Percentiles rank a stretch among this genome's conserved stretches.
Conservation (phyloP, 768 basidiomycete genomes). For the Suillus plorans region DNA sequence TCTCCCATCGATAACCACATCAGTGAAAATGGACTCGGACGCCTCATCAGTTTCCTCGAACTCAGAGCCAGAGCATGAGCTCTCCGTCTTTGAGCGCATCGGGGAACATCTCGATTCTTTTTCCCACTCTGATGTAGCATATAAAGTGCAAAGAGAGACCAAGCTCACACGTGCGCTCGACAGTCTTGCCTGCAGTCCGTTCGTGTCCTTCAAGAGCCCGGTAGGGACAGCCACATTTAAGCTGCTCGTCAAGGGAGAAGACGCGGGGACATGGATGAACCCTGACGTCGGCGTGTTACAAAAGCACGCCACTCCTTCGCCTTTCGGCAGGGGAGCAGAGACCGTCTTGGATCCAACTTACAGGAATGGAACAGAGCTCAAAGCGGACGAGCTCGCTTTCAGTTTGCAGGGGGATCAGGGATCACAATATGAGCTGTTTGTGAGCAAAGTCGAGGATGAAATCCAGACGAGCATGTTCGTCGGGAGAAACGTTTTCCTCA, state of each 20-base stretch:
- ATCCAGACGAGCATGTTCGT: neutral
- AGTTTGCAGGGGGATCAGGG: neutral
- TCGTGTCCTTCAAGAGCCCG: neutral
- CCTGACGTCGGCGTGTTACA: neutral
- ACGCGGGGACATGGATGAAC: neutral
- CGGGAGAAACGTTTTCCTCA: neutral
- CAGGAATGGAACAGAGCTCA: neutral
- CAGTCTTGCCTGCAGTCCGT: neutral
- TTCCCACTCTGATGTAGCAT: neutral
- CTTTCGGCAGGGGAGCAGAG: neutral
- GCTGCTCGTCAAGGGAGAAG: neutral
- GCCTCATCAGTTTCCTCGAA: neutral
- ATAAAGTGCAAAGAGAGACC: neutral
- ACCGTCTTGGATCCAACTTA: neutral
- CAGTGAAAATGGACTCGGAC: neutral
- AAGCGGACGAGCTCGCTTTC: neutral
- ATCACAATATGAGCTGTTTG: rapidly evolving
- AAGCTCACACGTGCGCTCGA: neutral
- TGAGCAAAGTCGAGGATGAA: neutral
- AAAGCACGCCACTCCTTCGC: neutral
- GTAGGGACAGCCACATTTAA: too few relatives aligned
- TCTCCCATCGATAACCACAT: neutral
- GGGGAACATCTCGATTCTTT: neutral
- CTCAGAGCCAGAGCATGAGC: neutral
- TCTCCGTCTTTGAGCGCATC: neutral